Conservation (phyloP, 306 rosid genomes). For the Herpetospermum pedunculosum region DNA sequence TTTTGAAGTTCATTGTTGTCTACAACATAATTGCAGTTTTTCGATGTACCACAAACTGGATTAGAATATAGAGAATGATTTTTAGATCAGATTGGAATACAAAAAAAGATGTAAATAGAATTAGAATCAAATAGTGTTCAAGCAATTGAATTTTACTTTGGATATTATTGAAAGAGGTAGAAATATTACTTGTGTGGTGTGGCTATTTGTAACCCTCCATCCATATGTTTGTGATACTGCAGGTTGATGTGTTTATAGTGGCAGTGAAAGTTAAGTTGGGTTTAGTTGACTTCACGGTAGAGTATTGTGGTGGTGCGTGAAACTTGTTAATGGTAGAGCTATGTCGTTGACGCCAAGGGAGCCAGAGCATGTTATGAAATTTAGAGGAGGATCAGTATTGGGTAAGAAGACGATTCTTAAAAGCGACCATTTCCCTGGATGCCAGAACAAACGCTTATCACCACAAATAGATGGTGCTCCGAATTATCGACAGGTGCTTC, state of each 20-base stretch:
- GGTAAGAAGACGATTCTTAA: slow-evolving; percentile 91
- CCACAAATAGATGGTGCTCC: slow-evolving; percentile 98
- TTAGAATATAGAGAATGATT: not conserved
- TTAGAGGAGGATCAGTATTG: slow-evolving; percentile 66
- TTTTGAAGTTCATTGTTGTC: too few relatives aligned
- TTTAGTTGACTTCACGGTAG: not conserved
- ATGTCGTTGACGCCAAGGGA: slow-evolving; percentile 45
- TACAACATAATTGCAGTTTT: not conserved
- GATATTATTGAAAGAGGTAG: not conserved
- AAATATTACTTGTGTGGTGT: not conserved
- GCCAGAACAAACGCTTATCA: slow-evolving; percentile 77
- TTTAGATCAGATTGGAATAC: not conserved
- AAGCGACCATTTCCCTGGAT: slow-evolving; percentile 95
- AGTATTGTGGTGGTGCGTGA: not conserved
- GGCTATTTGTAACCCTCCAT: not conserved
- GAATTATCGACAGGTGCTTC: slow-evolving; percentile 67
- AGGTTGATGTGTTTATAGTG: not conserved
- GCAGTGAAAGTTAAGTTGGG: not conserved
- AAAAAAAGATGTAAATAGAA: not conserved
- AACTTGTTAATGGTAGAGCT: not conserved
- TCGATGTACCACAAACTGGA: not conserved
- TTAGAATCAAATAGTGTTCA: not conserved
- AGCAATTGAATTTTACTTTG: not conserved
- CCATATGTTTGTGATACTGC: not conserved
- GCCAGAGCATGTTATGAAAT: slow-evolving; percentile 71